Evolutionary conservation across 139 green algal species (phyloP).

Genomic region (Spirogloea muscicola): DNA sequence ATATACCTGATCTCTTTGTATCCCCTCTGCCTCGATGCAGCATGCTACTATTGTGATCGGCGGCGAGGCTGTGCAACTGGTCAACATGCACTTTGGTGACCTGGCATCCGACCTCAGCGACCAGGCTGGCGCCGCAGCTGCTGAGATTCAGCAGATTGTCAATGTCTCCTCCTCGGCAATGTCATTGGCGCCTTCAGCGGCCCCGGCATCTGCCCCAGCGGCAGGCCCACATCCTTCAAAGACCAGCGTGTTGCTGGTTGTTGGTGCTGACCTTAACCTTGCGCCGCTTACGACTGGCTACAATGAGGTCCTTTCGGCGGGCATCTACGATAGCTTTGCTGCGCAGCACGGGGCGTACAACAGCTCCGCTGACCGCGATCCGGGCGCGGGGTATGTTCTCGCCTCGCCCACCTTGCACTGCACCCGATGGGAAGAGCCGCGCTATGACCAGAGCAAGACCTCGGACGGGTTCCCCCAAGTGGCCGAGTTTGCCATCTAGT

Average conservation of each 20-base stretch:
- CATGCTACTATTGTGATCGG: neutral
- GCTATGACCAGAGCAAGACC: constrained; percentile 26
- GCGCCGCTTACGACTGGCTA: constrained; percentile 17
- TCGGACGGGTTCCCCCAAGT: constrained; percentile 37
- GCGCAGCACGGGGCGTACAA: constrained; percentile 7
- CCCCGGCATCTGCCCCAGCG: too few relatives aligned
- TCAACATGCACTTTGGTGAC: constrained; percentile 41
- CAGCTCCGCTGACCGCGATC: constrained; percentile 3
- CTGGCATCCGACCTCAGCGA: constrained; percentile 5
- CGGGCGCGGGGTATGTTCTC: constrained; percentile 24
- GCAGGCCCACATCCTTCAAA: too few relatives aligned
- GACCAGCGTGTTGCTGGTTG: too few relatives aligned
- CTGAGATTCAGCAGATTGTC: too few relatives aligned
- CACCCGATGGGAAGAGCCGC: constrained; percentile 24
- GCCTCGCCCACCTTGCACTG: neutral
- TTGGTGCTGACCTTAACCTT: constrained; percentile 36
- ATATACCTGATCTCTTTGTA: too few relatives aligned
- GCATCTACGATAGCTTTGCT: constrained; percentile 18
- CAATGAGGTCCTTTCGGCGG: constrained; percentile 5
- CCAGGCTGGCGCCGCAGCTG: too few relatives aligned
- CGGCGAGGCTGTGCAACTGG: constrained; percentile 13
- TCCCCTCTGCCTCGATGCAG: too few relatives aligned
- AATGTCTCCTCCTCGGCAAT: too few relatives aligned
- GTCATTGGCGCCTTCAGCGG: too few relatives aligned
- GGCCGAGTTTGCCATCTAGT: too few relatives aligned